Percentiles rank a stretch among this genome's conserved stretches.
phyloP scores from a whole-genome alignment of 257 asterid species.

The Petunia secreta region DNA sequence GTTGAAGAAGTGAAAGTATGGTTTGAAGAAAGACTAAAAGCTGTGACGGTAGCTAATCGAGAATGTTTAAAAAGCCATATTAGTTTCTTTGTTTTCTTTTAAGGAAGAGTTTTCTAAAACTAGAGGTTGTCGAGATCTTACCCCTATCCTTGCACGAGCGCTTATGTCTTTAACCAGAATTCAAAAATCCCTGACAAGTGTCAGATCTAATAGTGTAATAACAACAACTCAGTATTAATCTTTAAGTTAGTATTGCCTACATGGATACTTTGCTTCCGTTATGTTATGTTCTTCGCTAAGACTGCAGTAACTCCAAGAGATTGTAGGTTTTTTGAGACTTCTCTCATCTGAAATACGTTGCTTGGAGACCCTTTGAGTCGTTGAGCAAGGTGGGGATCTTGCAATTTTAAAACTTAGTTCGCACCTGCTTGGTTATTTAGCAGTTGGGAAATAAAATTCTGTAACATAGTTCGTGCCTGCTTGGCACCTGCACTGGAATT shows the following conservation, averaged over 20 bases:
- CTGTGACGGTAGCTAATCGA: constrained; percentile 47
- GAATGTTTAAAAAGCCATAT: neutral
- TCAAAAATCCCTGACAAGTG: neutral
- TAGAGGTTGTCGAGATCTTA: neutral
- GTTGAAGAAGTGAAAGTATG: constrained; percentile 84
- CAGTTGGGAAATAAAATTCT: neutral
- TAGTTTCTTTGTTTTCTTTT: constrained; percentile 15
- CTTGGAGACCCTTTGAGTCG: neutral
- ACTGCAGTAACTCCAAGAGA: neutral
- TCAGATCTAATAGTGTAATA: neutral
- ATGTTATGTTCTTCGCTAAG: neutral
- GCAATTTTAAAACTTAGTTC: neutral
- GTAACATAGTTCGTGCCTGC: neutral
- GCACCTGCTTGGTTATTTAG: neutral
- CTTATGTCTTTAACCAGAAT: neutral
- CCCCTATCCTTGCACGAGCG: neutral
- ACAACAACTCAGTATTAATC: neutral
- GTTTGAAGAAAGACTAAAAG: constrained; percentile 72
- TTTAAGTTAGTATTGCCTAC: neutral
- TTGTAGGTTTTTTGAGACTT: neutral
- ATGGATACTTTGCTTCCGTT: neutral
- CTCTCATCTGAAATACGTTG: neutral
- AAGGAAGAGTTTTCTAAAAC: neutral
- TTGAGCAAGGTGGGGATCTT: neutral
- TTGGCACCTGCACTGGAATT: constrained; percentile 4